Evolutionary conservation across 164 flowering plant species (phyloP), one percentile per base, ranked within the genome.

Genomic region (Stephania japonica): DNA sequence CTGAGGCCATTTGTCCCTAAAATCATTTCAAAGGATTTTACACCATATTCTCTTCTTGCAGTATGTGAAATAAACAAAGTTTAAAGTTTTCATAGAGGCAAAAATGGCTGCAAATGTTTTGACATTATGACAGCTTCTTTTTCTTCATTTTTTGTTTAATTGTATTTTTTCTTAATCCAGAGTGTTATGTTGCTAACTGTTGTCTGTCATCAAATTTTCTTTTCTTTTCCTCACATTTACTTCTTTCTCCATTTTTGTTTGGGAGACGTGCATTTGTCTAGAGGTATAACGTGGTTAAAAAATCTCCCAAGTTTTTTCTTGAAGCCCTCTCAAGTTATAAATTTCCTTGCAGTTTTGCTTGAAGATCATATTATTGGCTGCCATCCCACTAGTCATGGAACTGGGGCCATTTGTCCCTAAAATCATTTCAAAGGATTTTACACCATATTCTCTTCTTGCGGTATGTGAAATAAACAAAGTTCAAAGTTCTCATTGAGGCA

Each of bases 351-450:
- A 92, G 95, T 86, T 93, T 68, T 93, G 98, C 83, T 63, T 93
- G 81, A 93, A 91, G 86, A 89, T 93, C 69, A 71, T 97, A 4
- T 71, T 93, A 32, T 81, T 88, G 78, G 98, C 93, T 71, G 84
- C 97, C 42, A 73, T 93, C 98, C 97, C 42, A 14, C 78, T 56
- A 76, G 73, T 76, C 84, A 75, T 63, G 47, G 18, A 38, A 38
- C 19, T 67, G 14, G 69, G 38, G 41, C 41, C 44, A 32, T 67
- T 32, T 67, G 69, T 67, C 43, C 21, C 7, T 7, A 32, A 16
- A 41, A 67, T 7, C 69, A 67, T 38, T 67, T 65, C 9, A 65
- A 8, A 13, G 50, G 50, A 44, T 44, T 44, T 9, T 2, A 44
- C 50, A 44, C 50, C 50, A 44, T 44, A 44, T 44, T 44, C 50